A percentile compares a stretch with the other conserved stretches of the same genome.
These are phyloP conservation scores for Oryza meyeriana DNA, from an alignment of 176 grass and related monocot genomes.

Conservation along the genomic window DNA sequence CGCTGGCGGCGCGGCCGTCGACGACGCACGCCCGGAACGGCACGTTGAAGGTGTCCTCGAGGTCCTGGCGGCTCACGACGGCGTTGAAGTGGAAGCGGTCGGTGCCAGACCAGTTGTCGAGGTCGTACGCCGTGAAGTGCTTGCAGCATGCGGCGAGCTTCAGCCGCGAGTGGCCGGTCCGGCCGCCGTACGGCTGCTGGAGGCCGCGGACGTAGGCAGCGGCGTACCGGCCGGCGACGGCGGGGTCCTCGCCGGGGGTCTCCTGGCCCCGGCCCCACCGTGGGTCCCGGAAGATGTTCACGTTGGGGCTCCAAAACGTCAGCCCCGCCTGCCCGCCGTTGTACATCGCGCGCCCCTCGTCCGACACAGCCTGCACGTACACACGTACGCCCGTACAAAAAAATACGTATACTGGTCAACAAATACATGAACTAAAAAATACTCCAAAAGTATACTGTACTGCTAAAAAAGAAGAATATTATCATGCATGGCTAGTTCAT, in stretches of 20 bases:
- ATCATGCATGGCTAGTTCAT: not conserved
- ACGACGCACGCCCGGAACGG: conserved; percentile 74
- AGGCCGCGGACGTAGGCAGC: conserved; percentile 72
- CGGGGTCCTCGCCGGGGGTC: conserved; percentile 84
- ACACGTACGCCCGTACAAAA: not conserved
- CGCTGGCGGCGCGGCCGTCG: conserved; percentile 48
- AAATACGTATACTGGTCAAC: not conserved
- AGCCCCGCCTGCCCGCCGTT: conserved; percentile 70
- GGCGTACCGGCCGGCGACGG: conserved; percentile 54
- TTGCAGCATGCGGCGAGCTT: conserved; percentile 96
- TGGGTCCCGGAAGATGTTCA: conserved; percentile 88
- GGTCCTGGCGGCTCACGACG: conserved; percentile 59
- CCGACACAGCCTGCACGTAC: conserved; percentile 53
- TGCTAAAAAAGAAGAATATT: not conserved
- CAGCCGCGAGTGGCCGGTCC: conserved; percentile 28
- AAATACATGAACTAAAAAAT: no score
- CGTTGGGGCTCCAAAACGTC: conserved; percentile 85
- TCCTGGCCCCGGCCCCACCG: conserved; percentile 85
- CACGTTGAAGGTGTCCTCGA: conserved; percentile 89
- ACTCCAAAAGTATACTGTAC: not conserved
- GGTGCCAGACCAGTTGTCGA: conserved; percentile 65
- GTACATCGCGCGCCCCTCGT: conserved; percentile 82
- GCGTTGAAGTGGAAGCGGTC: conserved; percentile 90
- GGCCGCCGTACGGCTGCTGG: conserved; percentile 44
- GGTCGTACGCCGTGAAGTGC: conserved; percentile 98